phyloP scores from a whole-genome alignment of 2,329 filamentous ascomycete species.

The Alternaria rosae region DNA sequence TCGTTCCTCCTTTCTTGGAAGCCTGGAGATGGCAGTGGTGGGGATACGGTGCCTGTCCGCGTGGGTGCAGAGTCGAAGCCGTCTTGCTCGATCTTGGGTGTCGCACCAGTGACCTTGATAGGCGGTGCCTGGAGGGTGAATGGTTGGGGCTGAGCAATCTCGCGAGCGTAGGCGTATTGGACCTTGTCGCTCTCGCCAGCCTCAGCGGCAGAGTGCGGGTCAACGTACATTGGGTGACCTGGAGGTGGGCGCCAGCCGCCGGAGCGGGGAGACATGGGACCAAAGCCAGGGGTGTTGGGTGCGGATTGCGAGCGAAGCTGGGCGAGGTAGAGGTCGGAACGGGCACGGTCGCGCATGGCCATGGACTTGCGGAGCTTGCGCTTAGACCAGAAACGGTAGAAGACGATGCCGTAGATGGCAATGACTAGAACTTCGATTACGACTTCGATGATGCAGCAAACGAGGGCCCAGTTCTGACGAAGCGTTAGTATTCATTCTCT shows the following conservation, averaged over 20 bases:
- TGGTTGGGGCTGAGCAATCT: conserved; percentile 60
- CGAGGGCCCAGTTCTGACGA: conserved; percentile 86
- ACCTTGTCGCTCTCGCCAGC: conserved; percentile 57
- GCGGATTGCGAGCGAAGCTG: conserved; percentile 76
- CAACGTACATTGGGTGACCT: conserved; percentile 52
- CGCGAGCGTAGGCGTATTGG: conserved; percentile 51
- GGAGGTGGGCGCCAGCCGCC: conserved; percentile 58
- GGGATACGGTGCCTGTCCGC: conserved; percentile 49
- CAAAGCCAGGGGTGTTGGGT: conserved; percentile 90
- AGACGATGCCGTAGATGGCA: conserved; percentile 89
- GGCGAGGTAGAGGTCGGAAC: conserved; percentile 91
- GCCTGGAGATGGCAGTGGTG: conserved; percentile 42
- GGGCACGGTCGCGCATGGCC: conserved; percentile 91
- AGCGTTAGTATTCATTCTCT: conserved; percentile 18
- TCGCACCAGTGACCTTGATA: conserved; percentile 76
- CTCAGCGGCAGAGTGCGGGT: conserved; percentile 60
- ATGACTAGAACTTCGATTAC: conserved; percentile 92
- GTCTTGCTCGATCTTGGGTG: conserved; percentile 70
- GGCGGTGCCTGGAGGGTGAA: conserved; percentile 91
- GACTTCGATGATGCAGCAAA: conserved; percentile 97
- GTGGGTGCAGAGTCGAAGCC: conserved; percentile 62
- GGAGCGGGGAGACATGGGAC: conserved; percentile 69
- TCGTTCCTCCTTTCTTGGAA: conserved; percentile 62
- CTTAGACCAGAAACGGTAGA: conserved; percentile 98
- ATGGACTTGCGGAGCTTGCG: conserved; percentile 95